Percentiles rank a stretch among this genome's conserved stretches.
Evolutionary conservation across 176 grass and related monocot species (phyloP).

Genomic region (Bolboschoenus planiculmis): DNA sequence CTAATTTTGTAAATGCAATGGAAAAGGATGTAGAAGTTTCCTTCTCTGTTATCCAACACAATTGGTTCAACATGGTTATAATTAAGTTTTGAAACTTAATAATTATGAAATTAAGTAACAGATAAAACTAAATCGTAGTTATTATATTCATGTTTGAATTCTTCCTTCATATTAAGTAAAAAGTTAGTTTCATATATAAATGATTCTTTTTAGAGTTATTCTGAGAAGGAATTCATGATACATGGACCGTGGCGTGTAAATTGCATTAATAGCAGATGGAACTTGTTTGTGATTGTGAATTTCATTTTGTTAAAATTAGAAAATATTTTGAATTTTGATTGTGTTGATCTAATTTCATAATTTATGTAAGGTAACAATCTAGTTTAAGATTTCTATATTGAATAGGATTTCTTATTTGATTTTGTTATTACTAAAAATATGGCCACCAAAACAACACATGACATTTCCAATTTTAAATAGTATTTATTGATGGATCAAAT

Average conservation of each 20-base stretch:
- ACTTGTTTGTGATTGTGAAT: neutral
- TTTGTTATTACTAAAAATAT: neutral
- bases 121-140: too few relatives aligned
- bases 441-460: neutral
- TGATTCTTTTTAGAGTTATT: neutral
- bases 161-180: neutral
- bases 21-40: neutral
- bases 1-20: neutral
- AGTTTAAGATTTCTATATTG: neutral
- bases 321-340: neutral
- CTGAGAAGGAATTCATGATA: neutral
- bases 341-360: neutral
- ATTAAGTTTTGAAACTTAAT: too few relatives aligned
- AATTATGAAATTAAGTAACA: too few relatives aligned
- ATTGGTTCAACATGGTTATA: neutral
- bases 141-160: neutral
- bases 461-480: neutral
- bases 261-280: neutral
- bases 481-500: neutral
- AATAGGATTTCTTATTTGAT: neutral
- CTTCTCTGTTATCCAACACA: neutral
- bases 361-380: neutral
- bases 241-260: neutral
- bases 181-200: neutral
- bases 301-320: neutral